Evolutionary conservation across 2,329 filamentous ascomycete species (phyloP).

Genomic region (Bertia moriformis): DNA sequence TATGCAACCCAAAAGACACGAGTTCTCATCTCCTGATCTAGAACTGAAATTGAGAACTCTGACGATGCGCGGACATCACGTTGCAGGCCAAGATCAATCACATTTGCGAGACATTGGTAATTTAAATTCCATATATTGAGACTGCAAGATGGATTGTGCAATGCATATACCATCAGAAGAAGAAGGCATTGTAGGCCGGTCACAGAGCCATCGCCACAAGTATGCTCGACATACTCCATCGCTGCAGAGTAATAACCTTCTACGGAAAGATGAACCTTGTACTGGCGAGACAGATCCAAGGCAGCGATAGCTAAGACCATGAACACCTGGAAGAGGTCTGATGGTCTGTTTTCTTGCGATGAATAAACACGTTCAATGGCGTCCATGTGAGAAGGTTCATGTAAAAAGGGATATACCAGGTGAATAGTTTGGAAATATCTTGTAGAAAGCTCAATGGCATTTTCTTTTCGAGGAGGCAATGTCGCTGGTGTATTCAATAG

Average conservation of each 20-base stretch:
- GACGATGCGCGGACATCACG: conserved; percentile 25
- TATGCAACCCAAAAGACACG: conserved; percentile 39
- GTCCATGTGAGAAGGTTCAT: conserved; percentile 23
- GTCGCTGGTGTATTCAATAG: not conserved
- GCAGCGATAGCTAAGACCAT: conserved; percentile 37
- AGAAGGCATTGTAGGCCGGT: conserved; percentile 32
- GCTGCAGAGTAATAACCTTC: conserved; percentile 33
- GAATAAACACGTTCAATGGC: conserved; percentile 18
- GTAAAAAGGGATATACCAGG: conserved; percentile 31
- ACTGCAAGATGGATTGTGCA: conserved; percentile 30
- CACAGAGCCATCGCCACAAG: conserved; percentile 31
- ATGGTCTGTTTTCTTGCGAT: conserved; percentile 7
- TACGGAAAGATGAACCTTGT: conserved; percentile 25
- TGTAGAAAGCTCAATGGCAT: not conserved
- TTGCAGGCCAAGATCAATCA: conserved; percentile 35
- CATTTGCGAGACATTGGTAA: conserved; percentile 34
- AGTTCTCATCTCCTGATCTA: conserved; percentile 37
- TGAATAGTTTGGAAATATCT: conserved; percentile 17
- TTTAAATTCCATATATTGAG: conserved; percentile 39
- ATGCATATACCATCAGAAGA: conserved; percentile 28
- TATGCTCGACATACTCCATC: conserved; percentile 25
- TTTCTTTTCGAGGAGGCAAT: not conserved
- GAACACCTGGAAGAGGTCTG: conserved; percentile 28
- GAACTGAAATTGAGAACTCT: conserved; percentile 21
- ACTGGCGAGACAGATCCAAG: conserved; percentile 24